Evolutionary conservation across 1,139 yeast genomes (phyloP).

Genomic region (Yamadazyma membranifaciens): DNA sequence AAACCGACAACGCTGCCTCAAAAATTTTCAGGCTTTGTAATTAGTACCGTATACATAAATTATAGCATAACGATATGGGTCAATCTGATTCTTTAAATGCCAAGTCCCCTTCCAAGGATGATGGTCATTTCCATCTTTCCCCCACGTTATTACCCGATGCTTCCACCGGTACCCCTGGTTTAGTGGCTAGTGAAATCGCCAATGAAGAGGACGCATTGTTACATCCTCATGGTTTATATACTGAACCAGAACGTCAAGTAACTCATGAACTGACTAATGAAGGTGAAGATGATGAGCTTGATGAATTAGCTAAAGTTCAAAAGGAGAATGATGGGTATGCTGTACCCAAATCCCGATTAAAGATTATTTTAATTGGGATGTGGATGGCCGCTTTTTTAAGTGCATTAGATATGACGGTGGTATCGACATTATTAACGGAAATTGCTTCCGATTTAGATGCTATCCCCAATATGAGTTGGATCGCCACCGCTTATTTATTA

Average conservation of each 20-base stretch:
- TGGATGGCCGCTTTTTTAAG: constrained; percentile 41
- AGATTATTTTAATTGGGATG: constrained; percentile 31
- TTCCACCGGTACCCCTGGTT: constrained; percentile 46
- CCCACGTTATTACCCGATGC: constrained; percentile 33
- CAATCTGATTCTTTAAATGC: no score
- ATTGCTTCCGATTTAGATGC: constrained; percentile 46
- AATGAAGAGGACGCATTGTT: constrained; percentile 35
- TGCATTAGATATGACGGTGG: constrained; percentile 47
- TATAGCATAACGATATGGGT: no score
- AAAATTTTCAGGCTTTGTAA: no score
- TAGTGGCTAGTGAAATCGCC: constrained; percentile 48
- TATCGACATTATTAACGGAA: constrained; percentile 39
- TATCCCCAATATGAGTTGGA: constrained; percentile 45
- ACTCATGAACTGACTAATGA: constrained; percentile 1
- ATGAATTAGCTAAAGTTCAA: constrained; percentile 5
- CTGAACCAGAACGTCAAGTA: constrained; percentile 6
- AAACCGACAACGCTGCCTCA: no score
- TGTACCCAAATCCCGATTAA: constrained; percentile 31
- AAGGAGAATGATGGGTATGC: constrained; percentile 27
- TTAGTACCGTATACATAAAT: no score
- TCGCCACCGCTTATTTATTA: constrained; percentile 43
- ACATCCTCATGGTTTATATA: constrained; percentile 14
- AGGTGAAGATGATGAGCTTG: constrained; percentile 6
- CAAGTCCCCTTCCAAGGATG: no score
- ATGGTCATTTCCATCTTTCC: constrained; percentile 10